Evolutionary conservation across 495 filamentous ascomycete species (phyloP).

Genomic region (Diplogelasinospora grovesii): DNA sequence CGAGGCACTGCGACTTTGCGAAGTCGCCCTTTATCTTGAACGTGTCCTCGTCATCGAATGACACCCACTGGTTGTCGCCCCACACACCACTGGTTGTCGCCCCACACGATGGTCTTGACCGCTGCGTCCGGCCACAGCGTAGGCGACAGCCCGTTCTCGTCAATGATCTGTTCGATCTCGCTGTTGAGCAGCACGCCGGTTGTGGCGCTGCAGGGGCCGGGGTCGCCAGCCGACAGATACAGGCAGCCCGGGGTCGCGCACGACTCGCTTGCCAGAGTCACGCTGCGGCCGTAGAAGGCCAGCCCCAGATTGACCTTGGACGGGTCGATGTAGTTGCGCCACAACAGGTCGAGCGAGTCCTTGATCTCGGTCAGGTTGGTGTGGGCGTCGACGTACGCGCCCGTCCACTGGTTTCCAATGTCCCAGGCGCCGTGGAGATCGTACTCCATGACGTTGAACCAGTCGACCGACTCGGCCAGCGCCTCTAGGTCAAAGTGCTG

Average conservation of each 20-base stretch:
- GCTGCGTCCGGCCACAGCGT: constrained; percentile 16
- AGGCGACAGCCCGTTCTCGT: not conserved
- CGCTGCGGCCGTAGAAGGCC: constrained; percentile 45
- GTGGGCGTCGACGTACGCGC: constrained; percentile 32
- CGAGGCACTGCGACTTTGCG: constrained; percentile 22
- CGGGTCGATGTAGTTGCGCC: constrained; percentile 43
- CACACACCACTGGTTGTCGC: constrained; percentile 8
- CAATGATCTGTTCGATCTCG: constrained; percentile 32
- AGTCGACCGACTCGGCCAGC: constrained; percentile 37
- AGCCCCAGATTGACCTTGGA: constrained; percentile 38
- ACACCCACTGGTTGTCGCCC: constrained; percentile 44
- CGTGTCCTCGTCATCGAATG: constrained; percentile 34
- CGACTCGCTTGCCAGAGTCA: constrained; percentile 11
- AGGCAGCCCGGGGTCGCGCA: constrained; percentile 22
- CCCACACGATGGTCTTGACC: constrained; percentile 33
- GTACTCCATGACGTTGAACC: constrained; percentile 53
- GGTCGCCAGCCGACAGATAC: constrained; percentile 13
- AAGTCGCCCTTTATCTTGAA: constrained; percentile 30
- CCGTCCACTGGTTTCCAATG: constrained; percentile 13
- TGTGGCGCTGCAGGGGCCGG: constrained; percentile 24
- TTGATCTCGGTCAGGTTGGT: constrained; percentile 53
- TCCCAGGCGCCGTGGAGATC: constrained; percentile 35
- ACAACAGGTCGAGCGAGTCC: constrained; percentile 39
- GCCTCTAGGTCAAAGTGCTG: constrained; percentile 42
- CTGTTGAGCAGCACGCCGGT: constrained; percentile 27